Evolutionary conservation across 441 rosid species (phyloP), one percentile per base, ranked within the genome.

Genomic region (Manihot esculenta): DNA sequence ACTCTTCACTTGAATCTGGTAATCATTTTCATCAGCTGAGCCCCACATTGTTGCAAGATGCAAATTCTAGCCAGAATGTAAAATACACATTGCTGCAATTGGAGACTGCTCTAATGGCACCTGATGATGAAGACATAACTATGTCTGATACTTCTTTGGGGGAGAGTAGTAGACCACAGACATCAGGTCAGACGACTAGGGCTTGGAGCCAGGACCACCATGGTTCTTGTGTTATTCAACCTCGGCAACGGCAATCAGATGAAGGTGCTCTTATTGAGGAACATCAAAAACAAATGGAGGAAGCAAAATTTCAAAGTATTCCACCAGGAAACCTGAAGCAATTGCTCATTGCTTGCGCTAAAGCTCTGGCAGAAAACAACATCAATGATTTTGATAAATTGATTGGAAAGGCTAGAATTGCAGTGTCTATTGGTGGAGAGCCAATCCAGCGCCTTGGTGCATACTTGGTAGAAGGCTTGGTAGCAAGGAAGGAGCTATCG

Each of bases 381-480:
- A 64, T 79, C 47, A 57, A 64, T 23, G 82, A 82, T 58, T 92
- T 92, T 58, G 84, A 79, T 21, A 79, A 77, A 77, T 74, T 90
- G 82, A 73, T 87, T 63, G 83, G 72, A 9, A 81, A 79, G 78
- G 86, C 90, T n/a, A 84, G 88, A 18, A 51, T 70, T 63, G 83
- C 82, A 42, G 93, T 93, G 61, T 90, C 93, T 1, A 84, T 90
- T 56, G 65, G 72, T 14, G 97, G 98, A 66, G 95, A 84, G 27
- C 97, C 98, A 47, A 82, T 93, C 58, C 89, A 93, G 78, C 94
- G 98, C 47, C 81, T 93, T 11, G 93, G 95, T 72, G 97, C 98
- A 35, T 93, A 93, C 77, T 73, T 93, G 87, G 79, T 90, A 27
- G 97, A 93, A 81, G 94, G 86, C 30, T 83, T 93, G 71, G 87